A percentile compares a stretch with the other conserved stretches of the same genome.
Evolutionary conservation across 139 green algal species (phyloP).

Genomic region (Pleodorina starrii): DNA sequence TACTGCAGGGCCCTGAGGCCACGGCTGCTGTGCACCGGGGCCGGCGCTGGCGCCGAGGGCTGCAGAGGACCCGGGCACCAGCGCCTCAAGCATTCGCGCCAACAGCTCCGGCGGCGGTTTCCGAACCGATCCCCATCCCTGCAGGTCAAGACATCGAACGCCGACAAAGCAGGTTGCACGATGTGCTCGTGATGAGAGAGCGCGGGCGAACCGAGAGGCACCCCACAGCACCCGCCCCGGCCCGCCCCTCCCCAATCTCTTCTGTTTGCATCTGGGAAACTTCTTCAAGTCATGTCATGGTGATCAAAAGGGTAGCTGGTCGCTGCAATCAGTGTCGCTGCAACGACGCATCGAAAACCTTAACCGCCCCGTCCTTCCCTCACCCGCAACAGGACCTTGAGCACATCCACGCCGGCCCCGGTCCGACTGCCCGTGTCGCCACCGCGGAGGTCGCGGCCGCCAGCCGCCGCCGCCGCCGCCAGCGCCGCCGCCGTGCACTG

Average conservation of each 20-base stretch:
- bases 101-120: not conserved
- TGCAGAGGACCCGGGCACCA: not conserved
- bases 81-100: not conserved
- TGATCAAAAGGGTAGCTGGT: too few relatives aligned
- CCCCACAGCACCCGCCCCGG: too few relatives aligned
- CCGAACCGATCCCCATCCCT: constrained; percentile 4
- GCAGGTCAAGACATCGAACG: too few relatives aligned
- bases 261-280: too few relatives aligned
- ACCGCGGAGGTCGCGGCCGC: not conserved
- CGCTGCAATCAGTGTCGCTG: too few relatives aligned
- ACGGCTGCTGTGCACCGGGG: not conserved
- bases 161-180: too few relatives aligned
- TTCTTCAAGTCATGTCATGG: too few relatives aligned
- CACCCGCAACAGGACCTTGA: constrained; percentile 1
- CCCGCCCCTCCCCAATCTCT: too few relatives aligned
- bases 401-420: too few relatives aligned
- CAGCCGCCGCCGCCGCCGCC: not conserved
- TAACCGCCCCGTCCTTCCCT: not conserved
- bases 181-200: too few relatives aligned
- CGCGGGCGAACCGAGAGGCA: too few relatives aligned
- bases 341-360: too few relatives aligned
- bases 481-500: constrained; percentile 6
- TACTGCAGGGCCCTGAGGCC: not conserved
- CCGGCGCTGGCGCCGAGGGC: not conserved
- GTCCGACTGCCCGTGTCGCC: not conserved